Evolutionary conservation across 768 basidiomycete genomes (phyloP), one percentile per base, ranked within the genome.

Genomic region (Lactarius pseudohatsudake): DNA sequence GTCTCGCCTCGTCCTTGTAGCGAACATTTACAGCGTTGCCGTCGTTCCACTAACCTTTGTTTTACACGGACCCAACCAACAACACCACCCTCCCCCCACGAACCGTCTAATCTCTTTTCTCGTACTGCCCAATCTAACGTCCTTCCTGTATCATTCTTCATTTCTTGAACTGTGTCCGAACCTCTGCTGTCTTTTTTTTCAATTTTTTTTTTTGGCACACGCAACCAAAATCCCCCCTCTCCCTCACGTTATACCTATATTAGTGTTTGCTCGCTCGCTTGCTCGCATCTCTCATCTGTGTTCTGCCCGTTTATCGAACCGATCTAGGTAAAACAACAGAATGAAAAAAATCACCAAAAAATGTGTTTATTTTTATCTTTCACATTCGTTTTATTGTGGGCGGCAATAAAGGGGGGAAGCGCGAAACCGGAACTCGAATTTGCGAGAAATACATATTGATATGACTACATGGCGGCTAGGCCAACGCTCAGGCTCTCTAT

Each of bases 201-300:
- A 2, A 11, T 0, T 53, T 53, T 26, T 26, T 26, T 22, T 50
- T 26, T 50, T 50, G 4, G 50, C 50, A 53, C 50, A 26, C 50
- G 26, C 50, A 53, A 26, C 22, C 50, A n/a, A 50, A 34, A 34
- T 8, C 9, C 3, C 45, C n/a, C 47, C 22, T 9, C 45, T 47
- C 47, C 22, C 22, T 50, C 47, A 50, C 47, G 47, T 50, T 50
- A 50, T 50, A 50, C 47, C 47, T 50, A 50, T 50, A 50, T 50
- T 50, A 50, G 47, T 50, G 10, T n/a, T 20, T 34, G 32, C 32
- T 9, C 34, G 34, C 34, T 34, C 8, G 34, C 34, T 50, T 11
- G 45, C 45, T 47, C 40, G 34, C 47, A 22, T 22, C 22, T 50
- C 26, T 50, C 9, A n/a, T 47, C 22, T 50, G 22, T 50, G 47